Conservation (phyloP, 2,329 filamentous ascomycete species). For the Fusarium euwallaceae region DNA sequence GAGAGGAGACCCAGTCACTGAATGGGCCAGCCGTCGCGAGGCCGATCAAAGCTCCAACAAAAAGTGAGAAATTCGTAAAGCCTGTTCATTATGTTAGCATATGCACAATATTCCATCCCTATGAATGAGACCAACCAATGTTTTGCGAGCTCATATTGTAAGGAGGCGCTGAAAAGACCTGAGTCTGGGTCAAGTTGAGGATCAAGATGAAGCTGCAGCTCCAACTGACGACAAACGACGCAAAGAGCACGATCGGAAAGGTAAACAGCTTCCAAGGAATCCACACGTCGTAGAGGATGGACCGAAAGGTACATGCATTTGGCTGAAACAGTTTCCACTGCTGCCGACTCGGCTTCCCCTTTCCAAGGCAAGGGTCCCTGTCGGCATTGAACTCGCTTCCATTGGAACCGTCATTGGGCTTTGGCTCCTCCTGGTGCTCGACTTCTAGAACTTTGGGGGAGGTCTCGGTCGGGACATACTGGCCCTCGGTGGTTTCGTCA, state of each 20-base stretch:
- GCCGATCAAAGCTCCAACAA: conserved; percentile 57
- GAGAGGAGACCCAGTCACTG: conserved; percentile 58
- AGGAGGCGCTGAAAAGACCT: conserved; percentile 21
- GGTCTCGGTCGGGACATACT: background rate
- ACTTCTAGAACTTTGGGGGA: background rate
- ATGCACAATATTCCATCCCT: background rate
- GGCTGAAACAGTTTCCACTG: background rate
- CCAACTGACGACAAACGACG: conserved; percentile 19
- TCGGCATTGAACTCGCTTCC: background rate
- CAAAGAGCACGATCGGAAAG: conserved; percentile 24
- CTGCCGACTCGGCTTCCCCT: background rate
- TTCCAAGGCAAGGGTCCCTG: background rate
- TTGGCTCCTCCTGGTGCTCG: background rate
- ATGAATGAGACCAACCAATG: background rate
- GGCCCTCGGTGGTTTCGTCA: background rate
- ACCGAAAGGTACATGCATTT: background rate
- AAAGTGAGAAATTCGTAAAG: conserved; percentile 62
- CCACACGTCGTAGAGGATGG: background rate
- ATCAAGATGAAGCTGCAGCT: conserved; percentile 19
- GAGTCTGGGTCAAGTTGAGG: conserved; percentile 21
- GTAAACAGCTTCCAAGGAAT: conserved; percentile 3
- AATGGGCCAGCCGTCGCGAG: conserved; percentile 59
- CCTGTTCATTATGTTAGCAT: conserved; percentile 42
- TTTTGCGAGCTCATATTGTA: conserved; percentile 27
- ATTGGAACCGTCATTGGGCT: background rate